These are phyloP conservation scores for Lyophyllum semitale DNA, from an alignment of 768 basidiomycete species.

Conservation along the genomic window DNA sequence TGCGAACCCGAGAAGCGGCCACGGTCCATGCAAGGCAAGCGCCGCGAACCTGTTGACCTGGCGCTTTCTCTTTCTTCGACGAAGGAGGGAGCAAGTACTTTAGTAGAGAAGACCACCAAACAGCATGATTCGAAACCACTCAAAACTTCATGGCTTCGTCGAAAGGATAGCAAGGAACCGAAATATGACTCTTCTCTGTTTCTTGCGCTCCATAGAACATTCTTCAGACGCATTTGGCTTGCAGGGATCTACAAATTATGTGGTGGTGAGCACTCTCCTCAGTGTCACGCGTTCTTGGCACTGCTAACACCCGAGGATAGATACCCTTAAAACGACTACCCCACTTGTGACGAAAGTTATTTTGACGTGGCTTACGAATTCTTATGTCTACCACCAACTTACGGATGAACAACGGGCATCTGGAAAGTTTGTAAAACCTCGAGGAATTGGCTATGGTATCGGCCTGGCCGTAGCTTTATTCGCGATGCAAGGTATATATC, in stretches of 20 bases:
- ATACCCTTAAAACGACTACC: slow-evolving; percentile 46
- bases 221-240: slow-evolving; percentile 37
- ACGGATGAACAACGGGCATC: slow-evolving; percentile 36
- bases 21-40: slow-evolving; percentile 25
- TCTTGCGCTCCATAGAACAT: slow-evolving; percentile 35
- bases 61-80: slow-evolving; percentile 1
- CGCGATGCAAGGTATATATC: slow-evolving; percentile 54
- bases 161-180: slow-evolving; percentile 2
- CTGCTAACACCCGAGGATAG: slow-evolving; percentile 21
- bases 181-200: slow-evolving; percentile 36
- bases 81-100: slow-evolving; percentile 13
- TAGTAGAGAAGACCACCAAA: background rate
- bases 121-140: background rate
- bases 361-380: slow-evolving; percentile 49
- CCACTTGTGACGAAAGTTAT: slow-evolving; percentile 50
- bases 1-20: slow-evolving; percentile 53
- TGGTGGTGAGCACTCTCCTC: slow-evolving; percentile 24
- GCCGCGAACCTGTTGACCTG: background rate
- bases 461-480: slow-evolving; percentile 61
- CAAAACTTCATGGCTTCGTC: background rate
- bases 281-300: background rate
- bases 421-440: slow-evolving; percentile 36
- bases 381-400: slow-evolving; percentile 42
- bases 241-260: slow-evolving; percentile 38
- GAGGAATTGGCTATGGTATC: slow-evolving; percentile 60